Base-by-base conservation (phyloP, 2,329 filamentous ascomycete genomes). In the Colletotrichum lindemuthianum region DNA sequence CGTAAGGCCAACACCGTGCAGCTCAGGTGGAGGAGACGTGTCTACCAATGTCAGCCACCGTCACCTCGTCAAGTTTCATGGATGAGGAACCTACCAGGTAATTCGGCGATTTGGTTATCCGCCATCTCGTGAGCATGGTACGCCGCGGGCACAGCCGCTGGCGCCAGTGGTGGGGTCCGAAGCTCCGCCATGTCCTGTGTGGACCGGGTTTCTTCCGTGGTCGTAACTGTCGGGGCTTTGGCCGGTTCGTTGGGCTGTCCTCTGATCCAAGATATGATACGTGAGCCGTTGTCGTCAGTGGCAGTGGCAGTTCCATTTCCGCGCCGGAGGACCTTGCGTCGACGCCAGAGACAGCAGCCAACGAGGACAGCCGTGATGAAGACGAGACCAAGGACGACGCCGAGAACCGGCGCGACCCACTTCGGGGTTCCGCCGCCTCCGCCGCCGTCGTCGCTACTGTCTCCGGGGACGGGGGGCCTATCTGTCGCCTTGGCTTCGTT, bases 381-480 rank as follows among this genome's bases (percentile, higher is more conserved):
- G 48, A 89, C 81, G 2, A 88, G 77, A 3, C 86, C 87, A 2
- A 89, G 78, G 5, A 90, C 82, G 4, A 88, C 86, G 13, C 87
- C 87, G 0, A 90, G 75, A 2, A 91, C 84, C 0, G 89, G 87
- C 0, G 82, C 83, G 2, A 90, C 81, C 81, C 86, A 90, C 6
- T 75, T 75, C 0, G 88, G 86, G 4, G 86, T 81, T 24, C 80
- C 75, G 12, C 73, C 70, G 12, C 73, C 73, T 4, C 75, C 76
- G 6, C 69, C 69, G 8, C 70, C 56, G 8, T 47, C 68, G 2
- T 64, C 47, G 7, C 70, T 57, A 4, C 43, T 67, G 2, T 60
- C 40, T 7, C 58, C 57, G 3, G 53, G 13, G 67, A 53, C 39
- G 65, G 41, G 50, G 49, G 71, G 67, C 53, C 51, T 70, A 70